Evolutionary conservation across 305 asterid genomes (phyloP).

Genomic region (Solanum aculeatissimum): DNA sequence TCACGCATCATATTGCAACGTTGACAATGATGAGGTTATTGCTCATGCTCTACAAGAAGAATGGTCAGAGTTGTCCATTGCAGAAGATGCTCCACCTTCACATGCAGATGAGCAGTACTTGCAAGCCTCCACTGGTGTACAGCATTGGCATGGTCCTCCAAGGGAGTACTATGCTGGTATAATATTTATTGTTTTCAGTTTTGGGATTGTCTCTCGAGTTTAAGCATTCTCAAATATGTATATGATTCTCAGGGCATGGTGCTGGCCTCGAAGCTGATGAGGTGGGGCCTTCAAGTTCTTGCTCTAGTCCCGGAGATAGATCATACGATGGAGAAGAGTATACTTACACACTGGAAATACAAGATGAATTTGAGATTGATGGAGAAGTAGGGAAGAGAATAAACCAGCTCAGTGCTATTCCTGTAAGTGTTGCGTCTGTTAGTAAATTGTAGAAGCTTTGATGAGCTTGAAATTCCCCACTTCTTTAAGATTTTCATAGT

Average conservation of each 20-base stretch:
- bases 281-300: conserved; percentile 33
- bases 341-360: conserved; percentile 53
- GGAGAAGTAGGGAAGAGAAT: conserved; percentile 90
- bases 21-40: conserved; percentile 47
- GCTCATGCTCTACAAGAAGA: conserved; percentile 66
- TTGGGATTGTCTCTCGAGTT: neutral
- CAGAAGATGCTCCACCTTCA: conserved; percentile 43
- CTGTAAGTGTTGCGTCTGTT: conserved; percentile 42
- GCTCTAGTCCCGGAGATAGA: conserved; percentile 68
- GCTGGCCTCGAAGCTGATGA: conserved; percentile 32
- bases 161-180: conserved; percentile 41
- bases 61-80: conserved; percentile 40
- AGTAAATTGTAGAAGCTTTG: neutral
- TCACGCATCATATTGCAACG: conserved; percentile 13
- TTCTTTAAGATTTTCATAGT: neutral
- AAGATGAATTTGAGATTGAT: conserved; percentile 70
- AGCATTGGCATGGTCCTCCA: conserved; percentile 50
- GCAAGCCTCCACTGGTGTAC: conserved; percentile 25
- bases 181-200: conserved; percentile 8
- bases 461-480: neutral
- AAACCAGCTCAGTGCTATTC: conserved; percentile 64
- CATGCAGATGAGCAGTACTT: conserved; percentile 30
- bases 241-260: conserved; percentile 33
- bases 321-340: conserved; percentile 54
- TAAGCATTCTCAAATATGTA: neutral